These are phyloP conservation scores for Babesia gibsoni DNA, from an alignment of 169 alveolate genomes.

Conservation along the genomic window DNA sequence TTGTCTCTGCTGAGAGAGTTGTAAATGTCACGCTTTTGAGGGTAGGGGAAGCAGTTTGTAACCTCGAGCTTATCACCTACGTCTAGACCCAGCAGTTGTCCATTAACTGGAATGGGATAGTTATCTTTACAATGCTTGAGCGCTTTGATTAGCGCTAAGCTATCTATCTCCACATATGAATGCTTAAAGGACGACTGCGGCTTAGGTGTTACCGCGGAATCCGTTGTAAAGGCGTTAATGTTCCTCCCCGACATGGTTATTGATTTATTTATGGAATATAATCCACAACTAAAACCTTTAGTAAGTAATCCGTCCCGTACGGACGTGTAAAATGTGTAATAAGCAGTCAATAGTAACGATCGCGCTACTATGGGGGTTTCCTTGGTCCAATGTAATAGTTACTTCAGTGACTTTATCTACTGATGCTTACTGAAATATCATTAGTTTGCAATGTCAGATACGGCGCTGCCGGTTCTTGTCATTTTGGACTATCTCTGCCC, in stretches of 20 bases:
- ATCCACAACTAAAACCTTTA: neutral
- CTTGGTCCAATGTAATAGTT: too few relatives aligned
- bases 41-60: constrained; percentile 83
- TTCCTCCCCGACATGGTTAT: neutral
- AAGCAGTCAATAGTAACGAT: too few relatives aligned
- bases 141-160: constrained; percentile 76
- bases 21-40: constrained; percentile 77
- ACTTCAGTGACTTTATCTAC: too few relatives aligned
- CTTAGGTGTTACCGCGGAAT: constrained; percentile 9
- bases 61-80: constrained; percentile 78
- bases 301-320: too few relatives aligned
- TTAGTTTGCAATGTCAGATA: too few relatives aligned
- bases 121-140: constrained; percentile 81
- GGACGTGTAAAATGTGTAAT: too few relatives aligned
- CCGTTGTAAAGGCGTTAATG: neutral
- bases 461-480: too few relatives aligned
- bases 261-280: neutral
- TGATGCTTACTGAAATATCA: too few relatives aligned
- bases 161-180: constrained; percentile 72
- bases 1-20: constrained; percentile 68
- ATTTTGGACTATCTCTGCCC: neutral
- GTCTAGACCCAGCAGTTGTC: constrained; percentile 81
- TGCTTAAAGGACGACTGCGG: constrained; percentile 6
- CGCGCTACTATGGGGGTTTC: too few relatives aligned
- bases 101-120: constrained; percentile 82